These are phyloP conservation scores for Chlorella sp. DNA, from an alignment of 139 green algal genomes.

Conservation along the genomic window DNA sequence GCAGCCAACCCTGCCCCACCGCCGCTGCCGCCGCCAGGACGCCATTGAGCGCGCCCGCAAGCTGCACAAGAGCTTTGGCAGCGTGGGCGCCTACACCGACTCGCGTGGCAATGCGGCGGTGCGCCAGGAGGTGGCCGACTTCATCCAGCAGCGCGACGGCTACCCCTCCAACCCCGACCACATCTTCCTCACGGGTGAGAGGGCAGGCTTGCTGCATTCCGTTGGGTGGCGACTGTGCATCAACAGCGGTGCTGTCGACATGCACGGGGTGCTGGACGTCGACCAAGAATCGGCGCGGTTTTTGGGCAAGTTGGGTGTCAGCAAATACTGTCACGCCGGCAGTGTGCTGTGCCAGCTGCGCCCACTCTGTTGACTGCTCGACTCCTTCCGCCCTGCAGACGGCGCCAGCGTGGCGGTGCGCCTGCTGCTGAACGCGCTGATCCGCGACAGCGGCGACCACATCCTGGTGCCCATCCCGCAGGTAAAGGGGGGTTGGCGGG, in stretches of 20 bases:
- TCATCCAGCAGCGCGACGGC: constrained; percentile 81
- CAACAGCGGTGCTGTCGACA: no score
- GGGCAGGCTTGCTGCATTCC: no score
- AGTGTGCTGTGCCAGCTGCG: no score
- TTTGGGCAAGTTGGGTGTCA: no score
- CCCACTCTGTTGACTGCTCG: no score
- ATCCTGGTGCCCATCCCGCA: constrained; percentile 86
- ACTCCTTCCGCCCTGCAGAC: constrained; percentile 43
- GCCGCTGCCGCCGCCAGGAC: constrained; percentile 47
- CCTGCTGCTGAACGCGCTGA: constrained; percentile 75
- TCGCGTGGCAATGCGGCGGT: constrained; percentile 71
- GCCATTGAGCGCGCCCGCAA: constrained; percentile 78
- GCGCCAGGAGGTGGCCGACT: constrained; percentile 72
- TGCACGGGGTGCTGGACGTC: no score
- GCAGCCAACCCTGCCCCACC: no score
- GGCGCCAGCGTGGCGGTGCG: constrained; percentile 82
- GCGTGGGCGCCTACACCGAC: constrained; percentile 91
- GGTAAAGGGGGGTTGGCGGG: not conserved
- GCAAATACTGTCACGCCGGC: no score
- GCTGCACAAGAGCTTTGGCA: constrained; percentile 72
- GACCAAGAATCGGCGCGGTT: no score
- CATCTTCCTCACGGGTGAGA: constrained; percentile 67
- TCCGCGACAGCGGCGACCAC: constrained; percentile 65
- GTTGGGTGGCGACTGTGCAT: no score
- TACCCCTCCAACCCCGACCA: constrained; percentile 66